These are phyloP conservation scores for Tuctoria greenei DNA, from an alignment of 176 grass and related monocot species.

Conservation along the genomic window DNA sequence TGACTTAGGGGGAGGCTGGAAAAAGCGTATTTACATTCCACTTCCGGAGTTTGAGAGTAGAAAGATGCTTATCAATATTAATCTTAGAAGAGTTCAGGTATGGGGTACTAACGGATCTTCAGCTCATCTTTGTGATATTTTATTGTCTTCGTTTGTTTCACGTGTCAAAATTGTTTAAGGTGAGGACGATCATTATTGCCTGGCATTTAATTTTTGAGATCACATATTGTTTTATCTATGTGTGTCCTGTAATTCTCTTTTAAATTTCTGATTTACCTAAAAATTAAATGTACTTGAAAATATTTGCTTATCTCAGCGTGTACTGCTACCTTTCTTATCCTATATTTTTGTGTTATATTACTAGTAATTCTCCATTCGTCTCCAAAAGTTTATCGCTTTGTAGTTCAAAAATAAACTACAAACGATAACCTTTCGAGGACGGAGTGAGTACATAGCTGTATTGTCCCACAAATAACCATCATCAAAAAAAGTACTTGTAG, in stretches of 20 bases:
- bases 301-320: background rate
- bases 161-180: background rate
- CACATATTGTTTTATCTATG: background rate
- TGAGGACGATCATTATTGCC: background rate
- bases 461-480: too few relatives aligned
- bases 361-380: too few relatives aligned
- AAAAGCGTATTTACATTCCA: conserved; percentile 97
- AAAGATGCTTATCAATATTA: conserved; percentile 96
- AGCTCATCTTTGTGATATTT: conserved; percentile 2
- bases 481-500: too few relatives aligned
- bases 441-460: too few relatives aligned
- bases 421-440: too few relatives aligned
- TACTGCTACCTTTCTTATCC: background rate
- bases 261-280: background rate
- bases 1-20: conserved; percentile 84
- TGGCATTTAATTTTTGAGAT: background rate
- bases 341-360: background rate
- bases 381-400: too few relatives aligned
- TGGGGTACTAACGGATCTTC: background rate
- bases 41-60: conserved; percentile 95
- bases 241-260: background rate
- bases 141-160: background rate
- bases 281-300: background rate
- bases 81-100: conserved; percentile 98
- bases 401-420: too few relatives aligned